These are phyloP conservation scores for Ophiostoma pallidulum DNA, from an alignment of 2,329 filamentous ascomycete genomes.

Conservation along the genomic window DNA sequence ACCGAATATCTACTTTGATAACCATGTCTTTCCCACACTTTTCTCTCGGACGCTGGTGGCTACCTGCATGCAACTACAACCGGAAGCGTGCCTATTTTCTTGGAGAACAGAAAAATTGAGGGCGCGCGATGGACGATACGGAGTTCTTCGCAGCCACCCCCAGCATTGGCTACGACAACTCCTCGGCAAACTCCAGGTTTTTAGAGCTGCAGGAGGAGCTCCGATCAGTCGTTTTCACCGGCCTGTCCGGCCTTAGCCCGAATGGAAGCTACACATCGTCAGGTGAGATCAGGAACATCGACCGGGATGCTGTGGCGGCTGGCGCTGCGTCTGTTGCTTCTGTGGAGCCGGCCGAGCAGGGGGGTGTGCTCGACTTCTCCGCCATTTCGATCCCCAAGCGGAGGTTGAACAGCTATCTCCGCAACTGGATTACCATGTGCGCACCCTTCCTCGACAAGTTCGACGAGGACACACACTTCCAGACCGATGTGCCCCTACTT, in stretches of 20 bases:
- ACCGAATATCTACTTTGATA: not conserved
- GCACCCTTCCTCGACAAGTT: constrained; percentile 7
- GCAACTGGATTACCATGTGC: constrained; percentile 16
- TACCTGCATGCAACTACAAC: too few relatives aligned
- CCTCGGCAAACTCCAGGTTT: constrained; percentile 29
- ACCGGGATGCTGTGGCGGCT: constrained; percentile 13
- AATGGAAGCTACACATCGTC: constrained; percentile 25
- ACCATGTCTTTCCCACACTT: too few relatives aligned
- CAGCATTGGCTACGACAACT: not conserved
- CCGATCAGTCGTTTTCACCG: constrained; percentile 34
- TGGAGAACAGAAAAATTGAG: too few relatives aligned
- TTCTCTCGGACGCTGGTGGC: too few relatives aligned
- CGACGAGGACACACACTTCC: constrained; percentile 43
- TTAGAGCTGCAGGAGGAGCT: constrained; percentile 38
- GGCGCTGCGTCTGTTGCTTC: not conserved
- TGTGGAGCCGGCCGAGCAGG: constrained; percentile 20
- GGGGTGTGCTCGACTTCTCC: constrained; percentile 22
- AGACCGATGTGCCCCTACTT: constrained; percentile 40
- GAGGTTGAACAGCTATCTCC: constrained; percentile 25
- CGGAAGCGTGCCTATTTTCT: too few relatives aligned
- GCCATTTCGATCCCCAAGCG: not conserved
- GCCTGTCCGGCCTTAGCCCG: not conserved
- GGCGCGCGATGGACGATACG: not conserved
- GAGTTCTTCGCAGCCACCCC: not conserved
- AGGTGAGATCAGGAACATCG: constrained; percentile 24